These are phyloP conservation scores for Tremella yokohamensis DNA, from an alignment of 768 basidiomycete species.

Conservation along the genomic window DNA sequence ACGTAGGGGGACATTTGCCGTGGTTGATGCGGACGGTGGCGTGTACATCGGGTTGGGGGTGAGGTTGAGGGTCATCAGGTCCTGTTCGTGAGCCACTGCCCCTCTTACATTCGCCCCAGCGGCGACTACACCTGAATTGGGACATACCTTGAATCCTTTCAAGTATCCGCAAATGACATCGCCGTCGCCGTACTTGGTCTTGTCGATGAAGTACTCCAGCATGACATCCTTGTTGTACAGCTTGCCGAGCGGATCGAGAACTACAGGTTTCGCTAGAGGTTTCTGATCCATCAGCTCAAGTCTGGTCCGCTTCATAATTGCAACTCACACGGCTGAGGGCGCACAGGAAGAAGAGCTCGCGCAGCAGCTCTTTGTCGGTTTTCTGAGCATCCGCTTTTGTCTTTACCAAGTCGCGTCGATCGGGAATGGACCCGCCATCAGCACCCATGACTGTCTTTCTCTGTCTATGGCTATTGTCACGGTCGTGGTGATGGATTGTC, in stretches of 20 bases:
- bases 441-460: conserved; percentile 35
- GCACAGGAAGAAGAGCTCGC: conserved; percentile 87
- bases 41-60: conserved; percentile 65
- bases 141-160: conserved; percentile 71
- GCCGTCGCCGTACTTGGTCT: conserved; percentile 80
- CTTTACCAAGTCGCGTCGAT: conserved; percentile 52
- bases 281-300: conserved; percentile 55
- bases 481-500: no score
- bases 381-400: conserved; percentile 64
- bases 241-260: conserved; percentile 86
- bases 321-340: conserved; percentile 81
- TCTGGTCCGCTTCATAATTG: background rate
- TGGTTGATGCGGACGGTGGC: conserved; percentile 49
- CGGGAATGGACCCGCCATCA: conserved; percentile 51
- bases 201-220: conserved; percentile 82
- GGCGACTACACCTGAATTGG: background rate
- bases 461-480: background rate
- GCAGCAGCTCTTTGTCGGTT: conserved; percentile 83
- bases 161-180: conserved; percentile 90
- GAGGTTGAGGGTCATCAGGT: conserved; percentile 77
- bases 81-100: conserved; percentile 55
- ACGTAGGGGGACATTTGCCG: conserved; percentile 51
- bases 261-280: conserved; percentile 81
- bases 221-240: conserved; percentile 95
- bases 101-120: background rate